These are phyloP conservation scores for Mycena kentingensis DNA, from an alignment of 768 basidiomycete genomes.

Conservation along the genomic window DNA sequence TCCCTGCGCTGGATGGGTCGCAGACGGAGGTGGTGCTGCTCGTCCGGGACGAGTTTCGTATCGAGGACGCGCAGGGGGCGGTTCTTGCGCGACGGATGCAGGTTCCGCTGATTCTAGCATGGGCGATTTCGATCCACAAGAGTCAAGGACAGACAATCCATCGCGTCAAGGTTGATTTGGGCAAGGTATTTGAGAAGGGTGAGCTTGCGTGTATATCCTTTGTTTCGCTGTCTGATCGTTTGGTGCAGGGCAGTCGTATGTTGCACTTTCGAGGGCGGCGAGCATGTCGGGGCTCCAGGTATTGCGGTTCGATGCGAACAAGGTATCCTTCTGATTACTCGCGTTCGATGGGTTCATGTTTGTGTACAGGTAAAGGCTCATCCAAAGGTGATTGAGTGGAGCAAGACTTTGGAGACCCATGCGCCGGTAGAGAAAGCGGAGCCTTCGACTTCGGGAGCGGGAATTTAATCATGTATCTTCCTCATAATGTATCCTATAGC, in stretches of 20 bases:
- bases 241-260: conserved; percentile 57
- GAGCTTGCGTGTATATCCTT: not conserved
- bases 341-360: not conserved
- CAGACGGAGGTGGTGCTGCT: conserved; percentile 48
- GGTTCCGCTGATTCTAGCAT: conserved; percentile 67
- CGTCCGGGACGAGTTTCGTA: conserved; percentile 53
- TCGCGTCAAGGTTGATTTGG: conserved; percentile 77
- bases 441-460: not conserved
- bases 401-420: not conserved
- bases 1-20: conserved; percentile 33
- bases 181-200: conserved; percentile 77
- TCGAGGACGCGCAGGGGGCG: conserved; percentile 54
- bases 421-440: not conserved
- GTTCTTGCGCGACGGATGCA: conserved; percentile 52
- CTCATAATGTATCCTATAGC: not conserved
- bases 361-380: conserved; percentile 49
- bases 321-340: conserved; percentile 37
- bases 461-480: not conserved
- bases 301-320: conserved; percentile 56
- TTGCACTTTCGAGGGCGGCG: conserved; percentile 67
- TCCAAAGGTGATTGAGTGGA: conserved; percentile 58
- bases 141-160: conserved; percentile 81
- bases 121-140: conserved; percentile 87
- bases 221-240: not conserved
- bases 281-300: conserved; percentile 65